phyloP scores from a whole-genome alignment of 306 rosid genomes.

The Betula pendula region DNA sequence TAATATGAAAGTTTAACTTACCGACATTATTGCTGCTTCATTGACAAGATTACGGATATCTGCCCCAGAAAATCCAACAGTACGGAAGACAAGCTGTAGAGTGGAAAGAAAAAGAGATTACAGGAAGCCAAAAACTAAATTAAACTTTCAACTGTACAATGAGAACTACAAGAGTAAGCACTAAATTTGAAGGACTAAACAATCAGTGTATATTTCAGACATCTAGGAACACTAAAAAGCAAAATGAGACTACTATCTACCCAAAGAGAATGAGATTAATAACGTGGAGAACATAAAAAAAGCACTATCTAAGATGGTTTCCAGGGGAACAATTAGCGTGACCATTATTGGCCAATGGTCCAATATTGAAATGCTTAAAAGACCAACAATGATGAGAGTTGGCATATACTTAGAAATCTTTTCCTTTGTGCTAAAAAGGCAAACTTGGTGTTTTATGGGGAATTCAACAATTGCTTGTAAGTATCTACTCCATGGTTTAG shows the following conservation, averaged over 20 bases:
- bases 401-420: too few relatives aligned
- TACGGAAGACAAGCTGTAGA: constrained; percentile 90
- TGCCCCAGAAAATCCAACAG: constrained; percentile 97
- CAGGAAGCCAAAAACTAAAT: constrained; percentile 27
- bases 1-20: constrained; percentile 39
- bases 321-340: neutral
- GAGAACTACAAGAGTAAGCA: constrained; percentile 16
- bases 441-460: neutral
- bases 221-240: neutral
- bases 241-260: neutral
- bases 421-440: neutral
- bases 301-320: neutral
- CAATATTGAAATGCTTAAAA: neutral
- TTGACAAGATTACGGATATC: constrained; percentile 93
- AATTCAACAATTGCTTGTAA: neutral
- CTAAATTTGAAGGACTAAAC: neutral
- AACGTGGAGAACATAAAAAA: too few relatives aligned
- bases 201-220: neutral
- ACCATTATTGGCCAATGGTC: neutral
- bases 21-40: constrained; percentile 98
- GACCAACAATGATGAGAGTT: neutral
- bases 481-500: neutral
- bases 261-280: too few relatives aligned
- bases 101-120: constrained; percentile 27
- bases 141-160: constrained; percentile 9